Evolutionary conservation across 2,329 filamentous ascomycete genomes (phyloP).

Genomic region (Chalaropsis ovoidea): DNA sequence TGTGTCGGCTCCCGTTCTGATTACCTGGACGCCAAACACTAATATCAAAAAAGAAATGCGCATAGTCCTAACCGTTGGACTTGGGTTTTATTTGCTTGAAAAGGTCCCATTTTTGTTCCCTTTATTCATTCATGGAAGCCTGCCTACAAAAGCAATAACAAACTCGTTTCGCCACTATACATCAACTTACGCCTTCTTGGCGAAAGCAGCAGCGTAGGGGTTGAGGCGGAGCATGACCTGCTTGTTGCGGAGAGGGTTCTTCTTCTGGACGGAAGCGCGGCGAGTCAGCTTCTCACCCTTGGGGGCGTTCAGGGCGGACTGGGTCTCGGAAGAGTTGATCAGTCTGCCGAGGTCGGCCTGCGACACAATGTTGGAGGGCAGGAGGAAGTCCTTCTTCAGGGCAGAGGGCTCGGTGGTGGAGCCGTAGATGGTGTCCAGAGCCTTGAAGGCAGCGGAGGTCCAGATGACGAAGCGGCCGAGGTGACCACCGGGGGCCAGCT

Average conservation of each 20-base stretch:
- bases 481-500: conserved; percentile 97
- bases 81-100: conserved; percentile 23
- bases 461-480: conserved; percentile 98
- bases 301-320: conserved; percentile 85
- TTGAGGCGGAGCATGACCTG: conserved; percentile 97
- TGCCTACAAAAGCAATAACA: conserved; percentile 24
- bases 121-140: conserved; percentile 25
- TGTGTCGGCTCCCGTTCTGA: conserved; percentile 18
- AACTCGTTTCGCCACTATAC: conserved; percentile 19
- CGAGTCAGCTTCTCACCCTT: conserved; percentile 86
- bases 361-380: conserved; percentile 82
- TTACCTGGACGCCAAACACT: conserved; percentile 24
- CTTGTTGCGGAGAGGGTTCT: conserved; percentile 99
- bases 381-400: conserved; percentile 98
- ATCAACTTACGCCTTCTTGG: conserved; percentile 44
- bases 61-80: conserved; percentile 21
- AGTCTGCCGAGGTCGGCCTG: conserved; percentile 94
- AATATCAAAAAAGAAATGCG: conserved; percentile 27
- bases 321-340: conserved; percentile 98
- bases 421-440: conserved; percentile 94
- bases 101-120: conserved; percentile 25
- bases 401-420: conserved; percentile 78
- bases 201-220: conserved; percentile 88
- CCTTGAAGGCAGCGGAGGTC: conserved; percentile 93
- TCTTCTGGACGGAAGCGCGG: conserved; percentile 90